Evolutionary conservation across 441 rosid species (phyloP), one percentile per base, ranked within the genome.

Genomic region (Omphalea diandra): DNA sequence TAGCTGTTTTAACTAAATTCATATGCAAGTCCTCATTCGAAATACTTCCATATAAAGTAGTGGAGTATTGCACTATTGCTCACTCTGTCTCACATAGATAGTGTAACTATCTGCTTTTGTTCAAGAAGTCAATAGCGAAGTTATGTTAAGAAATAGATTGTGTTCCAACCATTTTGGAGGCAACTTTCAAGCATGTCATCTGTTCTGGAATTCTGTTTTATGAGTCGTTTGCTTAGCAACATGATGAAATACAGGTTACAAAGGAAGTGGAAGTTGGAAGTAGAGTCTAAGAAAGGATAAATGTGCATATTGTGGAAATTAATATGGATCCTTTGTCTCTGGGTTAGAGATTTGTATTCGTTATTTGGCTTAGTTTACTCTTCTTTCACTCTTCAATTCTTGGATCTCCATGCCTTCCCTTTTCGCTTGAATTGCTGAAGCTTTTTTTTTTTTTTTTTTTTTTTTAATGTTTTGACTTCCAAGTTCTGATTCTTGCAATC

Each of bases 81-180:
- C 58, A 52, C n/a, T 61, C 2, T 61, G 7, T 61, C 14, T 50
- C 20, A 40, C 24, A 5, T 20, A 14, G 2, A 3, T 3, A 31
- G 4, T 22, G n/a, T 12, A 11, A 11, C 1, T 61, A 61, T 61
- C 20, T 24, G 49, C 50, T 29, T 58, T 61, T 5, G 27, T 9
- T 61, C 20, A 11, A 38, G 49, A n/a, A 22, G 1, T 12, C 52
- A 10, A 62, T 41, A 6, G 20, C 50, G 5, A 27, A 24, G n/a
- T 26, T 24, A 35, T 10, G 50, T 41, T 62, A 15, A 62, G 32
- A 3, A 17, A 12, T 55, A 36, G 43, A 35, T 36, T 59, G 3
- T 41, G 31, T 38, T 22, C 40, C 18, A 24, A 61, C 20, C 31
- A 40, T 41, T 61, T 20, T 61, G 65, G n/a, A 61, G 65, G 65